phyloP scores from a whole-genome alignment of 768 basidiomycete genomes.

The Hericium coralloides region DNA sequence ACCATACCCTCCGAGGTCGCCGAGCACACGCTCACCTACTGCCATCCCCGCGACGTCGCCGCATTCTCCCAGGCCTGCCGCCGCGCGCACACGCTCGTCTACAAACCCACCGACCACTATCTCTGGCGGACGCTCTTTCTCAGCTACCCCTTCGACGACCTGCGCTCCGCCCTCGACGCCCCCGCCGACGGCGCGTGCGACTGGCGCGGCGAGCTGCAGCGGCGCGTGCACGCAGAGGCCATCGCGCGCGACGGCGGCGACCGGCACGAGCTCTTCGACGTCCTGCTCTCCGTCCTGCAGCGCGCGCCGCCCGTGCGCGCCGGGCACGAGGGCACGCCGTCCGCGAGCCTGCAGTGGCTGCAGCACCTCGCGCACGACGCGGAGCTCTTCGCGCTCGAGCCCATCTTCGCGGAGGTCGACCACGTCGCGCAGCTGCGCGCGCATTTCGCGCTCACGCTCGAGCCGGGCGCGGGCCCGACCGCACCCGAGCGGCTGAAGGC shows the following conservation, averaged over 20 bases:
- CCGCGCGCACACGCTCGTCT: constrained; percentile 38
- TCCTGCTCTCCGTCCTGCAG: constrained; percentile 6
- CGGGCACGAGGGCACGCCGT: neutral
- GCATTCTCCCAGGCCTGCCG: constrained; percentile 49
- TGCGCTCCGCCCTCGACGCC: constrained; percentile 25
- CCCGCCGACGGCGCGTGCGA: neutral
- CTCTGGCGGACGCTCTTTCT: constrained; percentile 67
- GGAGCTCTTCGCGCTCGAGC: constrained; percentile 15
- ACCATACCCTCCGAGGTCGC: constrained; percentile 47
- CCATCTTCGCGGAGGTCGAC: constrained; percentile 29
- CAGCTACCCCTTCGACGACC: constrained; percentile 52
- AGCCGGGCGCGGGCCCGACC: constrained; percentile 20
- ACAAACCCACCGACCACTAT: constrained; percentile 41
- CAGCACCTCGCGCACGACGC: neutral
- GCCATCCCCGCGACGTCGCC: constrained; percentile 50
- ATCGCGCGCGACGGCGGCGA: constrained; percentile 8
- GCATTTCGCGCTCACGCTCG: constrained; percentile 37
- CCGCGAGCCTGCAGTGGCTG: constrained; percentile 7
- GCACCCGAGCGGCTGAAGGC: constrained; percentile 17
- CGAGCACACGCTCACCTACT: constrained; percentile 48
- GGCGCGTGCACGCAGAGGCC: constrained; percentile 8
- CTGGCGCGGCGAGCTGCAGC: constrained; percentile 9
- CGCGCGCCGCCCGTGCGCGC: constrained; percentile 2
- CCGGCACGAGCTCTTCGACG: constrained; percentile 5
- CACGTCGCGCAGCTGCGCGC: constrained; percentile 37